phyloP scores from a whole-genome alignment of 306 rosid species.

The Dalbergia oliveri region DNA sequence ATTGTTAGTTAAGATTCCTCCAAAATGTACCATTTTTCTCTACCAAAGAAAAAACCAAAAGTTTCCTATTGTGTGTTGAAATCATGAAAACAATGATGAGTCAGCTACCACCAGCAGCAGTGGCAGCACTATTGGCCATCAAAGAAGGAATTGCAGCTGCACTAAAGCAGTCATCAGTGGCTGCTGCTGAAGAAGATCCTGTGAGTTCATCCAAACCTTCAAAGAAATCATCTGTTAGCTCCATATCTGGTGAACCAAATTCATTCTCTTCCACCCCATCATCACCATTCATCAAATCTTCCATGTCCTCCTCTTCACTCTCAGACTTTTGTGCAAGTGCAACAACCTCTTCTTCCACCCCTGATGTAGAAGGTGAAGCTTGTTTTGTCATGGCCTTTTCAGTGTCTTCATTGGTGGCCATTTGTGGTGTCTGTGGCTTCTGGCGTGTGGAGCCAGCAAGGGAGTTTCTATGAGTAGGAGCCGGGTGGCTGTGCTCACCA shows the following conservation, averaged over 20 bases:
- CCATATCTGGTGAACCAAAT: slow-evolving; percentile 64
- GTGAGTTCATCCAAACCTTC: slow-evolving; percentile 82
- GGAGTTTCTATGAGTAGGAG: slow-evolving; percentile 93
- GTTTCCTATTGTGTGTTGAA: slow-evolving; percentile 24
- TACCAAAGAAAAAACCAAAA: background rate
- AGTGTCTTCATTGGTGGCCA: slow-evolving; percentile 41
- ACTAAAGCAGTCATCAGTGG: slow-evolving; percentile 57
- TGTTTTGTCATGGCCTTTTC: slow-evolving; percentile 46
- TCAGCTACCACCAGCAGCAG: slow-evolving; percentile 68
- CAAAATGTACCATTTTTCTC: slow-evolving; percentile 44
- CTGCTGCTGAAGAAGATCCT: slow-evolving; percentile 34
- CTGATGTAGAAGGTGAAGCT: slow-evolving; percentile 63
- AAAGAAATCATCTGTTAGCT: slow-evolving; percentile 79
- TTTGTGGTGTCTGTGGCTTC: slow-evolving; percentile 57
- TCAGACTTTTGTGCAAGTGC: slow-evolving; percentile 53
- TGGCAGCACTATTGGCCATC: slow-evolving; percentile 55
- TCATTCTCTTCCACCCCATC: slow-evolving; percentile 74
- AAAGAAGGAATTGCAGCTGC: slow-evolving; percentile 55
- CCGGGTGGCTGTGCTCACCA: slow-evolving; percentile 94
- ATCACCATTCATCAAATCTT: slow-evolving; percentile 62
- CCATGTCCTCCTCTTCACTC: slow-evolving; percentile 73
- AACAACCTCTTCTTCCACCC: slow-evolving; percentile 55
- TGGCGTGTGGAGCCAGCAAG: slow-evolving; percentile 98
- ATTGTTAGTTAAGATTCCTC: slow-evolving; percentile 50
- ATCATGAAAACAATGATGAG: slow-evolving; percentile 31